Percentiles rank a stretch among this genome's conserved stretches.
phyloP scores from a whole-genome alignment of 805 yeast genomes.

The Saccharomycopsis vini region DNA sequence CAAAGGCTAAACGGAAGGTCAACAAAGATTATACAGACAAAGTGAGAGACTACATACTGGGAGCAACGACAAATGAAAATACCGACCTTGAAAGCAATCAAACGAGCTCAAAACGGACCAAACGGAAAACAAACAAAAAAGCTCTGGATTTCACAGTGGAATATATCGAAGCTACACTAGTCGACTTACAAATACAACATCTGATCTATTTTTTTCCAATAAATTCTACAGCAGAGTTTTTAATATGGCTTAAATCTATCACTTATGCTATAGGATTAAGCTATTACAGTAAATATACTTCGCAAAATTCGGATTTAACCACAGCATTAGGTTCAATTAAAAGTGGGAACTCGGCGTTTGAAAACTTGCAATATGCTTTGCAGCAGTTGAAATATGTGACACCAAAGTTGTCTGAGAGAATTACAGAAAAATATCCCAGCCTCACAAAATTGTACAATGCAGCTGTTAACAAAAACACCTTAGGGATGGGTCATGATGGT shows the following conservation, averaged over 20 bases:
- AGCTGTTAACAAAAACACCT: not conserved
- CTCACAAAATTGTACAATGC: slow-evolving; percentile 6
- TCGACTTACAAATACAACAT: slow-evolving; percentile 10
- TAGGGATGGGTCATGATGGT: slow-evolving; percentile 12
- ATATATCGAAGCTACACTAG: slow-evolving; percentile 8
- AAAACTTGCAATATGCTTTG: slow-evolving; percentile 8
- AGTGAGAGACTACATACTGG: slow-evolving; percentile 10
- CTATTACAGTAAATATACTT: slow-evolving; percentile 1
- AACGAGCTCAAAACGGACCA: not conserved
- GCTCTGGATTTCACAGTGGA: not conserved
- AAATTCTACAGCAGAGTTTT: slow-evolving; percentile 9
- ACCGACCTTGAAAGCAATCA: not conserved
- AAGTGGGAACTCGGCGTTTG: slow-evolving; percentile 5
- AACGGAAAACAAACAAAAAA: slow-evolving; percentile 3
- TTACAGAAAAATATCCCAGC: slow-evolving; percentile 10
- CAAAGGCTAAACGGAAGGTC: slow-evolving; percentile 8
- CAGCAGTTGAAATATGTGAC: slow-evolving; percentile 17
- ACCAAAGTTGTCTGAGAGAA: slow-evolving; percentile 2
- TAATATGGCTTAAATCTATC: slow-evolving; percentile 13
- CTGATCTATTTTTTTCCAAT: slow-evolving; percentile 8
- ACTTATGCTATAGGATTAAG: slow-evolving; percentile 10
- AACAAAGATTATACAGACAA: slow-evolving; percentile 12
- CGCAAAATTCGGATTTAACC: not conserved
- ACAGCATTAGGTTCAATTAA: slow-evolving; percentile 8
- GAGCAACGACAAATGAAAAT: not conserved